Conservation (phyloP, 768 basidiomycete species). For the Lactifluus hygrophoroides region DNA sequence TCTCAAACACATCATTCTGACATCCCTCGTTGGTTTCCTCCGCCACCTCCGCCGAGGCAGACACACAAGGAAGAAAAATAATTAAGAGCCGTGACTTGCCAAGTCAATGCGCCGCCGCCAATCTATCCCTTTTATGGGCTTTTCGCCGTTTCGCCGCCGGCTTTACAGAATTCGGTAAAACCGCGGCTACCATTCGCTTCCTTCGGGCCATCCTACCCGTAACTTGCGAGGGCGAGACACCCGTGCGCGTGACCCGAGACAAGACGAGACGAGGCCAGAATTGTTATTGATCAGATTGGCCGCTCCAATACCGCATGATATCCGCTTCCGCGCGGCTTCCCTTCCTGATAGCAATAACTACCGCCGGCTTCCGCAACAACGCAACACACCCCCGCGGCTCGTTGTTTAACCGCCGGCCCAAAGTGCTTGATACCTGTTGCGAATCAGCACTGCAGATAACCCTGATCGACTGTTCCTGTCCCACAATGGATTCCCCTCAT, state of each 20-base stretch:
- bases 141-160: conserved; percentile 18
- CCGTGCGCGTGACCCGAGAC: too few species aligned
- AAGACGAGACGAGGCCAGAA: not conserved
- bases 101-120: not conserved
- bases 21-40: not conserved
- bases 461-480: not conserved
- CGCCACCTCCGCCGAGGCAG: conserved; percentile 4
- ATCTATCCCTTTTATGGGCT: not conserved
- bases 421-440: not conserved
- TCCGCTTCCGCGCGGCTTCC: too few species aligned
- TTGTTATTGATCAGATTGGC: not conserved
- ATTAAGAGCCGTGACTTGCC: not conserved
- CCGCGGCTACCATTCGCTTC: not conserved
- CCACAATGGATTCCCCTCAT: not conserved
- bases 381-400: conserved; percentile 6
- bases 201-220: not conserved
- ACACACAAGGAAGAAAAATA: not conserved
- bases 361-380: conserved; percentile 7
- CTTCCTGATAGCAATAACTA: not conserved
- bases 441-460: not conserved
- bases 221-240: not conserved
- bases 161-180: conserved; percentile 16
- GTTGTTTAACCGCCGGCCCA: conserved; percentile 3
- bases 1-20: too few species aligned
- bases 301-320: not conserved